phyloP scores from a whole-genome alignment of 1,139 yeast species.

The Protomyces lactucae-debilis region DNA sequence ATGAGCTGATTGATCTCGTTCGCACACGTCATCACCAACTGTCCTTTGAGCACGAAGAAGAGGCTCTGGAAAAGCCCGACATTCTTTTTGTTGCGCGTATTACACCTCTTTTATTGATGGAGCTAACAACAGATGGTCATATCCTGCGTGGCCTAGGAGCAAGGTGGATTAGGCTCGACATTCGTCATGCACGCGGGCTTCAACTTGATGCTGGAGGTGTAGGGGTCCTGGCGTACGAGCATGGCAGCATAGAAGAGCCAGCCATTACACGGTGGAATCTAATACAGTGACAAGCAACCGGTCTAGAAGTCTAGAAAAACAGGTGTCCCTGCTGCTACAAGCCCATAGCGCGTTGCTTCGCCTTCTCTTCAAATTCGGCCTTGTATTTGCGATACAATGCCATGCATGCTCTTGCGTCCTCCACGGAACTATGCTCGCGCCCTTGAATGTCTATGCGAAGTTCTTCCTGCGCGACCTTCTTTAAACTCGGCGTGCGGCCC shows the following conservation, averaged over 20 bases:
- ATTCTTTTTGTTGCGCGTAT: constrained; percentile 34
- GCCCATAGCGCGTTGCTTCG: constrained; percentile 9
- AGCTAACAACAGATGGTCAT: constrained; percentile 87
- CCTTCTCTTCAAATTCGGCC: constrained; percentile 51
- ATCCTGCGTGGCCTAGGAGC: constrained; percentile 83
- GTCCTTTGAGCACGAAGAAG: constrained; percentile 32
- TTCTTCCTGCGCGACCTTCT: constrained; percentile 56
- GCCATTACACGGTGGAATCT: constrained; percentile 46
- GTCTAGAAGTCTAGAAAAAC: background rate
- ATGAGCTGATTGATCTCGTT: constrained; percentile 59
- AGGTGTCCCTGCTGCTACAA: background rate
- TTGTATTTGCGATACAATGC: constrained; percentile 59
- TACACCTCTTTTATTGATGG: constrained; percentile 63
- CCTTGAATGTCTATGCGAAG: constrained; percentile 62
- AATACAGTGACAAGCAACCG: background rate
- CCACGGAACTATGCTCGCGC: constrained; percentile 74
- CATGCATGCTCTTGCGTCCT: constrained; percentile 89
- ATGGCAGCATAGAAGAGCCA: constrained; percentile 76
- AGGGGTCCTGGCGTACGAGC: constrained; percentile 87
- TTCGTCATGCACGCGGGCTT: constrained; percentile 66
- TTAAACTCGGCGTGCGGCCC: constrained; percentile 70
- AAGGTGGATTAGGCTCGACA: constrained; percentile 66
- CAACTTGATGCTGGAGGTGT: constrained; percentile 93
- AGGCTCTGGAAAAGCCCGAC: constrained; percentile 36
- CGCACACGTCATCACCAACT: constrained; percentile 5